These are phyloP conservation scores for Cercospora citrullina DNA, from an alignment of 2,329 filamentous ascomycete species.

Conservation along the genomic window DNA sequence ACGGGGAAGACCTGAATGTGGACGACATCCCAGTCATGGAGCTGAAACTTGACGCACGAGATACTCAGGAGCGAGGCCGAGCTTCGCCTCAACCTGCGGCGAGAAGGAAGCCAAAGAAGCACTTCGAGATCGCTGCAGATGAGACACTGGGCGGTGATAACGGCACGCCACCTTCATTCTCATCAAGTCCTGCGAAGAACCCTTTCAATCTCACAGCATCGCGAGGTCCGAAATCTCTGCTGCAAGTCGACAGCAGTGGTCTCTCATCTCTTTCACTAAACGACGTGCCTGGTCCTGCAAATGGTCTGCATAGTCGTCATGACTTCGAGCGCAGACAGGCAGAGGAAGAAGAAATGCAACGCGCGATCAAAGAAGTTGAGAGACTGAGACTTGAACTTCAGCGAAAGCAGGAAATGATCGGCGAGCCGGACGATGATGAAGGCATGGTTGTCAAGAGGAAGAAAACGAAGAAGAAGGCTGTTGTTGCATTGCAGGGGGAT, in stretches of 20 bases:
- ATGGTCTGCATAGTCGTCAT: conserved; percentile 39
- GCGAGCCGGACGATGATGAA: conserved; percentile 59
- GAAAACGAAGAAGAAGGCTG: conserved; percentile 53
- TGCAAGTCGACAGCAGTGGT: conserved; percentile 85
- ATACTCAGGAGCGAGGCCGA: conserved; percentile 16
- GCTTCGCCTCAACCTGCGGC: conserved; percentile 21
- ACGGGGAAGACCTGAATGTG: conserved; percentile 79
- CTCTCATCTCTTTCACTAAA: conserved; percentile 72
- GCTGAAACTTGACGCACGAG: conserved; percentile 65
- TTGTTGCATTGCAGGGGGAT: conserved; percentile 30
- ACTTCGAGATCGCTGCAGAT: conserved; percentile 50
- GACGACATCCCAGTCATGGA: conserved; percentile 97
- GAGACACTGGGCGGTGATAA: conserved; percentile 48
- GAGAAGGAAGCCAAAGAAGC: conserved; percentile 37
- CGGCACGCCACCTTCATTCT: conserved; percentile 8
- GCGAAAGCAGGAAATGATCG: conserved; percentile 71
- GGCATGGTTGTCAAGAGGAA: conserved; percentile 62
- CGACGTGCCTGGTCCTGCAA: conserved; percentile 38
- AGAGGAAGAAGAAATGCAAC: conserved; percentile 85
- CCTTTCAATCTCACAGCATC: conserved; percentile 28
- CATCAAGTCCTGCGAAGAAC: conserved; percentile 33
- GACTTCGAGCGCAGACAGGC: conserved; percentile 67
- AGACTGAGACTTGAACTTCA: conserved; percentile 85
- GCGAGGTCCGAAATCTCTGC: conserved; percentile 62
- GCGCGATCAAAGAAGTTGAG: conserved; percentile 87